Conservation (phyloP, 192 early-diverging fungal species). For the Glomus cerebriforme region DNA sequence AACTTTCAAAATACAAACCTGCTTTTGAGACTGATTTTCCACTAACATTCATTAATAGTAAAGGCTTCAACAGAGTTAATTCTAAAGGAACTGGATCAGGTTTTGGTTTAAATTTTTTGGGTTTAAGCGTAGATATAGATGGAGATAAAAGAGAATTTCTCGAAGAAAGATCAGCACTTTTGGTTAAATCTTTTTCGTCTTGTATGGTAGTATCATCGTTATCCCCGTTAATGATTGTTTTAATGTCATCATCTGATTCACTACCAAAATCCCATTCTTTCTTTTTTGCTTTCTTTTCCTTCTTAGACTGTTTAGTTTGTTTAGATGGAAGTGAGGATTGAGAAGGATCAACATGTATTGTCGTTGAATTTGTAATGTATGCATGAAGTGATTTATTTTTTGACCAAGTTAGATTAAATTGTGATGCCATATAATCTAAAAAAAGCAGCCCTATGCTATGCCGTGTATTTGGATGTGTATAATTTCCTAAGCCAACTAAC, state of each 20-base stretch:
- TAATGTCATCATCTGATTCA: not conserved
- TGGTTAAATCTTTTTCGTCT: not conserved
- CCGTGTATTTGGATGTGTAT: constrained; percentile 61
- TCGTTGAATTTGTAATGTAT: constrained; percentile 33
- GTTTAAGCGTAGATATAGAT: not conserved
- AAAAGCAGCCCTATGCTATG: constrained; percentile 78
- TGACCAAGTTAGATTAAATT: constrained; percentile 48
- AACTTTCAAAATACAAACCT: constrained; percentile 43
- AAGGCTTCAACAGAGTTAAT: constrained; percentile 65
- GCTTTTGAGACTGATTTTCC: constrained; percentile 63
- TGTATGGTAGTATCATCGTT: not conserved
- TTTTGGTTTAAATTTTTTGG: constrained; percentile 5
- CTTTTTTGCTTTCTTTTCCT: not conserved
- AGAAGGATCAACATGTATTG: constrained; percentile 28
- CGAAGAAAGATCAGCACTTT: not conserved
- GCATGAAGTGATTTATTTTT: constrained; percentile 38
- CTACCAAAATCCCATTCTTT: not conserved
- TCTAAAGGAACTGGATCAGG: constrained; percentile 37
- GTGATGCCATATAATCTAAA: constrained; percentile 54
- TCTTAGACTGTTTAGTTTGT: not conserved
- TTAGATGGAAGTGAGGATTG: constrained; percentile 20
- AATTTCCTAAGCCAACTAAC: constrained; percentile 76
- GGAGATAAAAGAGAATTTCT: not conserved
- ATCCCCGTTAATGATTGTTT: not conserved
- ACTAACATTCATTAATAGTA: constrained; percentile 69